phyloP scores from a whole-genome alignment of 2,329 filamentous ascomycete genomes.

The Botrytis byssoidea region DNA sequence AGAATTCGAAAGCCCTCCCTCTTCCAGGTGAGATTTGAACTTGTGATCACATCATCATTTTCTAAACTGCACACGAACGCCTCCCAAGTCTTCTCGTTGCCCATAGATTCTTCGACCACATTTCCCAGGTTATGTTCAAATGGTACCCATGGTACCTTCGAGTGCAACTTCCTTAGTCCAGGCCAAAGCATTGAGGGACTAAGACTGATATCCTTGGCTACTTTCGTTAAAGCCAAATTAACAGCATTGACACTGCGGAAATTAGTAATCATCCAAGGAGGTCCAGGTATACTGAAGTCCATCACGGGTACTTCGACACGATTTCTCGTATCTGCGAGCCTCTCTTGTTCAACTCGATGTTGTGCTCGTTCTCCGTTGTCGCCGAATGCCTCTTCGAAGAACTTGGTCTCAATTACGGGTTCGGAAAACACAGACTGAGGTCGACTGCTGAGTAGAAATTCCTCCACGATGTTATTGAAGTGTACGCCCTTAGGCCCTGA shows the following conservation, averaged over 20 bases:
- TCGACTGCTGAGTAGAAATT: slow-evolving; percentile 25
- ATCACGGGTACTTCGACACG: slow-evolving; percentile 50
- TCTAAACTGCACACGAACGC: slow-evolving; percentile 39
- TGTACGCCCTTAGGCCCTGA: slow-evolving; percentile 29
- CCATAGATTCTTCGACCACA: slow-evolving; percentile 43
- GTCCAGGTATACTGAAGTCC: slow-evolving; percentile 43
- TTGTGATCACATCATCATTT: slow-evolving; percentile 39
- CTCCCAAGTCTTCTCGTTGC: slow-evolving; percentile 41
- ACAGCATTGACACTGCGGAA: slow-evolving; percentile 20
- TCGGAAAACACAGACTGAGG: slow-evolving; percentile 13
- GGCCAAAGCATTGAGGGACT: slow-evolving; percentile 42
- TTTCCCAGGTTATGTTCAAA: slow-evolving; percentile 42
- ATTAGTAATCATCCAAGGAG: slow-evolving; percentile 47
- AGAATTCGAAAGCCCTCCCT: slow-evolving; percentile 48
- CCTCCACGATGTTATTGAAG: slow-evolving; percentile 35
- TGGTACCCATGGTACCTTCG: slow-evolving; percentile 47
- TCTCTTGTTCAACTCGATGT: slow-evolving; percentile 36
- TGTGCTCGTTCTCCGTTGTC: slow-evolving; percentile 27
- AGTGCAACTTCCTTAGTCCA: slow-evolving; percentile 41
- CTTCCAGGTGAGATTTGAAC: slow-evolving; percentile 48
- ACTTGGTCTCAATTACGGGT: slow-evolving; percentile 23
- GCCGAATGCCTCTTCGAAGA: slow-evolving; percentile 35
- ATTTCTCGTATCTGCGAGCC: slow-evolving; percentile 41
- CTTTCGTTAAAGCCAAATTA: slow-evolving; percentile 38
- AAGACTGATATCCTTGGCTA: slow-evolving; percentile 31